These are phyloP conservation scores for Blepharisma japonicum DNA, from an alignment of 73 alveolate species.

Conservation along the genomic window DNA sequence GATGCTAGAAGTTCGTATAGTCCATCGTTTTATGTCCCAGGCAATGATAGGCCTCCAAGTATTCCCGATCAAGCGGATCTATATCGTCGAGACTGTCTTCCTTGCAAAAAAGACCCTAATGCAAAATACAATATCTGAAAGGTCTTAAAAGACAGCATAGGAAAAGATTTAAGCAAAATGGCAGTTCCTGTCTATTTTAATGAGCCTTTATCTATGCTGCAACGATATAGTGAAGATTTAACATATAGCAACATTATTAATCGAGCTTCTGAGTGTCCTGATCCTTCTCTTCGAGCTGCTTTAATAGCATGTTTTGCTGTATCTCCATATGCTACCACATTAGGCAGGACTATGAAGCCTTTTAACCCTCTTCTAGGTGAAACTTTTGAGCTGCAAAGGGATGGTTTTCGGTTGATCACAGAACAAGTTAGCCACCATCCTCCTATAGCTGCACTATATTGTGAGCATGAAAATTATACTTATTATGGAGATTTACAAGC, in stretches of 20 bases:
- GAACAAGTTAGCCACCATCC: conserved; percentile 95
- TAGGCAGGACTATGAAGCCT: conserved; percentile 48
- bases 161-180: conserved; percentile 44
- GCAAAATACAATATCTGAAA: conserved; percentile 33
- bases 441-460: conserved; percentile 89
- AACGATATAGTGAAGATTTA: conserved; percentile 40
- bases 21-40: too few species aligned
- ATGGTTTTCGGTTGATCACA: conserved; percentile 60
- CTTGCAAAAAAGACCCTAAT: conserved; percentile 46
- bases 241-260: conserved; percentile 49
- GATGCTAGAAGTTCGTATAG: too few species aligned
- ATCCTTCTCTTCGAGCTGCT: conserved; percentile 46
- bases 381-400: conserved; percentile 79
- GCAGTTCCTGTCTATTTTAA: conserved; percentile 47
- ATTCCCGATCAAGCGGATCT: too few species aligned
- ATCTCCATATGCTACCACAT: conserved; percentile 39
- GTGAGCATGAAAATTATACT: conserved; percentile 71
- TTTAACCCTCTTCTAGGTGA: conserved; percentile 88
- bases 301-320: conserved; percentile 41
- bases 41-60: too few species aligned
- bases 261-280: conserved; percentile 35
- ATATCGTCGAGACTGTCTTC: conserved; percentile 19
- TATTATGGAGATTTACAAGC: conserved; percentile 85
- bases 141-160: conserved; percentile 43
- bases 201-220: conserved; percentile 49